Conservation (phyloP, 2,329 filamentous ascomycete genomes). For the Trichoderma koningiopsis region DNA sequence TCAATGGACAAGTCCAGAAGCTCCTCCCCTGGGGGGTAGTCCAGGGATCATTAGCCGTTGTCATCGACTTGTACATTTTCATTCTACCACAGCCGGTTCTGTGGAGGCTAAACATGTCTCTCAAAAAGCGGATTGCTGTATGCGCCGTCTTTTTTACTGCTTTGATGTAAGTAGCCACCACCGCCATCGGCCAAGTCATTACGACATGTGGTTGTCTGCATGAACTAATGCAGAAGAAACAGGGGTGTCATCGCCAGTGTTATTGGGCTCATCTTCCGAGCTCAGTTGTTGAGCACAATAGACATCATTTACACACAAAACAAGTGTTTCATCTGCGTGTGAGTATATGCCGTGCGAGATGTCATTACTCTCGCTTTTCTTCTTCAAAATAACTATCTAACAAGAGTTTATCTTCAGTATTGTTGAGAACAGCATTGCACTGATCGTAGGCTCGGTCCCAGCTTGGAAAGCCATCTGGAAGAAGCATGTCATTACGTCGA, state of each 20-base stretch:
- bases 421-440: constrained; percentile 28
- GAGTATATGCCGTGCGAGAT: background rate
- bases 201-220: too few species aligned
- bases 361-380: background rate
- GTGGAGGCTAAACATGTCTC: constrained; percentile 21
- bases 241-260: constrained; percentile 16
- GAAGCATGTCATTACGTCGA: background rate
- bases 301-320: background rate
- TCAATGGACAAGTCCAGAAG: background rate
- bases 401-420: constrained; percentile 12
- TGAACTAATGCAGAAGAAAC: background rate
- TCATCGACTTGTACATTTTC: constrained; percentile 29
- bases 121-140: constrained; percentile 21
- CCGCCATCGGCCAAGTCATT: background rate
- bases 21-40: background rate
- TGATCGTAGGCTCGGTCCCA: constrained; percentile 29
- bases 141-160: constrained; percentile 28
- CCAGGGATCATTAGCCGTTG: constrained; percentile 17
- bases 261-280: background rate
- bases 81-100: constrained; percentile 27
- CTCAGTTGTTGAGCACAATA: background rate
- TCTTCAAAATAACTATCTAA: background rate
- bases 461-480: constrained; percentile 22
- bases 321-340: constrained; percentile 12
- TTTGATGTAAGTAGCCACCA: constrained; percentile 17